Evolutionary conservation across 805 yeast species (phyloP), one percentile per base, ranked within the genome.

Genomic region (Cyberlindnera petersonii): DNA sequence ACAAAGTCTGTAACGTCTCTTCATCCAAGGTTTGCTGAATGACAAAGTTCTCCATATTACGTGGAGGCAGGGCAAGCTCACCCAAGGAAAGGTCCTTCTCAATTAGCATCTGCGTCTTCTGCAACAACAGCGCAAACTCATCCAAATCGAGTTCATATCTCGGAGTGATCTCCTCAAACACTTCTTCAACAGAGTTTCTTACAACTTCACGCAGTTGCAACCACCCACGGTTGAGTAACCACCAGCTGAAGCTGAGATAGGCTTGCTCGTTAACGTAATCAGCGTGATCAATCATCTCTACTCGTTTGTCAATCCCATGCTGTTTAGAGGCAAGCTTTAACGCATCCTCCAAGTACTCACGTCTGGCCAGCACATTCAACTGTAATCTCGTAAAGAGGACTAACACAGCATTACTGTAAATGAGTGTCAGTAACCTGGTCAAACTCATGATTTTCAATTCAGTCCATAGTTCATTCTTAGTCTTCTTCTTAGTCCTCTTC

Each of bases 141-240:
- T 71, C 75, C 15, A 79, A 60, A 1, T 81, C 63, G 35, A 91
- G 59, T 53, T 81, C 89, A 15, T 84, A 76, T 47, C 88, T 72
- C 24, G 95, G 94, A 46, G 77, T 80, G 21, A 85, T 64, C 9
- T 68, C 70, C 9, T 66, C 72, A 57, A 87, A 86, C 18, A 77
- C 79, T 23, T 67, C 68, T 22, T 66, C 68, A 4, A 91, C 89
- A 4, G 74, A 64, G 1, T 60, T 55, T 51, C 77, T 76, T 21
- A 86, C 75, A 16, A 70, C 61, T 21, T 68, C 63, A 17, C 75
- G 69, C 24, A 86, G 63, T 24, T 69, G 64, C 17, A 69, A 52
- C 88, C 93, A 87, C 0, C 98, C 98, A 47, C 79, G 76, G 59
- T 91, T 88, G 35, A 91, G 67, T 32, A 91, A 61, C 96, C 96